phyloP scores from a whole-genome alignment of 2,329 filamentous ascomycete species.

The Diaporthe helianthi region DNA sequence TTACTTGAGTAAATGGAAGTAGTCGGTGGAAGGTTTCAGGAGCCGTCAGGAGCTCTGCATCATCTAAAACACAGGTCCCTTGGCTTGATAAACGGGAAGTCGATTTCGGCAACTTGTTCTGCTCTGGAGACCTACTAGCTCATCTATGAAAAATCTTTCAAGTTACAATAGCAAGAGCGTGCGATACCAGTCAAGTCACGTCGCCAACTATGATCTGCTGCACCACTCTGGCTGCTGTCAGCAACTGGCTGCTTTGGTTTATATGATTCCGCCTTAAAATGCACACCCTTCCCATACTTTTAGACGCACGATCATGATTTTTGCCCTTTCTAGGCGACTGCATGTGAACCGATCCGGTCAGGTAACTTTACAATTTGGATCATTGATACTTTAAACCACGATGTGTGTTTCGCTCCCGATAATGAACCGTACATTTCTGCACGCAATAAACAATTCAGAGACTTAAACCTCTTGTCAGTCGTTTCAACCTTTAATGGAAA shows the following conservation, averaged over 20 bases:
- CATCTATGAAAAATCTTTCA: neutral
- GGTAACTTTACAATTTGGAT: too few relatives aligned
- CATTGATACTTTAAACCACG: too few relatives aligned
- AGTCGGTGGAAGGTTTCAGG: constrained; percentile 11
- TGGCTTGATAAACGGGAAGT: neutral
- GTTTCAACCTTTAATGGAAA: too few relatives aligned
- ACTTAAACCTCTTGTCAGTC: too few relatives aligned
- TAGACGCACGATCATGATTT: constrained; percentile 15
- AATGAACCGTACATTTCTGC: constrained; percentile 16
- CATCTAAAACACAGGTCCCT: neutral
- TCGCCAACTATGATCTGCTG: constrained; percentile 1
- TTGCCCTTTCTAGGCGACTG: constrained; percentile 12
- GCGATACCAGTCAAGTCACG: neutral
- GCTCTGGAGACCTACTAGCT: neutral
- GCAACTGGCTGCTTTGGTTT: neutral
- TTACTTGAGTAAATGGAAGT: neutral
- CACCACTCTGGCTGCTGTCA: neutral
- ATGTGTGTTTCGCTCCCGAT: too few relatives aligned
- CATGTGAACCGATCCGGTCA: neutral
- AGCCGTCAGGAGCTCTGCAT: neutral
- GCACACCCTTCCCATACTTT: constrained; percentile 3
- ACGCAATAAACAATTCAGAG: too few relatives aligned
- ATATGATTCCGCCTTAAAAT: neutral
- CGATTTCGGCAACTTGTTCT: neutral
- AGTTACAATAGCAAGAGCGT: constrained; percentile 2